Conservation (phyloP, 2,329 filamentous ascomycete species). For the Neocatenulostroma microsporum region DNA sequence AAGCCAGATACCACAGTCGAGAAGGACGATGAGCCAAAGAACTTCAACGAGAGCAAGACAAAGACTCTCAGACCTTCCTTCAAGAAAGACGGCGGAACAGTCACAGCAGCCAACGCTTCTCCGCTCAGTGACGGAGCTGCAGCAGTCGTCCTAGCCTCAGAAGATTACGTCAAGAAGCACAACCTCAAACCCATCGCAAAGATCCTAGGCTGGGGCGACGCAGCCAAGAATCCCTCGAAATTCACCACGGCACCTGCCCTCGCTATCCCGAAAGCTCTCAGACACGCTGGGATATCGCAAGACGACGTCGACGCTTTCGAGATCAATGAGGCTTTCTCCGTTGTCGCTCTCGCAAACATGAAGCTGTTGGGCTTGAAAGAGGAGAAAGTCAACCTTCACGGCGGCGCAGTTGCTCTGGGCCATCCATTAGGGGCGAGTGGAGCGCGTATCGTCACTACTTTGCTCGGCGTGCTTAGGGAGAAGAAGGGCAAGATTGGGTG, state of each 20-base stretch:
- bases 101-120: constrained; percentile 93
- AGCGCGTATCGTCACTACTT: constrained; percentile 83
- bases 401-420: constrained; percentile 89
- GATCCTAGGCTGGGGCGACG: constrained; percentile 96
- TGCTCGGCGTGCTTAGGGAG: constrained; percentile 79
- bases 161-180: constrained; percentile 87
- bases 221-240: constrained; percentile 80
- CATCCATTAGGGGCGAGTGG: constrained; percentile 92
- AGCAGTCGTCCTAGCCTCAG: constrained; percentile 86
- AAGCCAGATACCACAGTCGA: constrained; percentile 77
- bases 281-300: constrained; percentile 77
- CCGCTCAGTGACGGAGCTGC: constrained; percentile 93
- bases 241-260: constrained; percentile 93
- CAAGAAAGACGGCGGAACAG: constrained; percentile 68
- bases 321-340: constrained; percentile 99
- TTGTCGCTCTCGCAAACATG: constrained; percentile 92
- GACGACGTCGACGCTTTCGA: constrained; percentile 86
- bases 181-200: constrained; percentile 87
- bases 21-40: constrained; percentile 92
- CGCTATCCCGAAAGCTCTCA: constrained; percentile 93
- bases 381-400: constrained; percentile 90
- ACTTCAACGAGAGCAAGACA: constrained; percentile 53
- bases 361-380: constrained; percentile 74
- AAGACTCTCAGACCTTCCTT: constrained; percentile 60
- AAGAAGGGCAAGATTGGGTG: constrained; percentile 91